These are phyloP conservation scores for Lipomyces orientalis DNA, from an alignment of 805 yeast species.

Conservation along the genomic window DNA sequence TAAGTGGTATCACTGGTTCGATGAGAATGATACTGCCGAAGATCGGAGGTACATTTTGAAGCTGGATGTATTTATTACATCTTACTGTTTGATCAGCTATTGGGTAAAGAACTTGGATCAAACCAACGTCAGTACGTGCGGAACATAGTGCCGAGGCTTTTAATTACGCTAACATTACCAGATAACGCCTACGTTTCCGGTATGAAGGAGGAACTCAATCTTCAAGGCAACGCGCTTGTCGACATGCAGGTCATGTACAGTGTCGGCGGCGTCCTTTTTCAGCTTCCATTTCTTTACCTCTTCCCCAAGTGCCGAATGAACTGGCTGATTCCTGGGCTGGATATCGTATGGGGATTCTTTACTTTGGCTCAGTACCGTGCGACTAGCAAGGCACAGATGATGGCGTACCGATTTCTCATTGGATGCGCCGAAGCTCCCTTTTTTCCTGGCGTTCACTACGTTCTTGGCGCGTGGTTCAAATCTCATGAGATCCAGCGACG, in stretches of 20 bases:
- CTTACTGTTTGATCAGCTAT: constrained; percentile 63
- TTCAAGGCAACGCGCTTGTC: constrained; percentile 67
- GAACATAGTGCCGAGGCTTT: neutral
- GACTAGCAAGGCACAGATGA: constrained; percentile 56
- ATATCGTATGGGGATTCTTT: constrained; percentile 70
- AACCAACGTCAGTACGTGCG: constrained; percentile 53
- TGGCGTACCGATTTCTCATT: constrained; percentile 67
- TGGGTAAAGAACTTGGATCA: constrained; percentile 73
- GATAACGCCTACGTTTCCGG: constrained; percentile 71
- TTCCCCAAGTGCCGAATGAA: constrained; percentile 63
- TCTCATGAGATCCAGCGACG: constrained; percentile 64
- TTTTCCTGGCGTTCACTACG: constrained; percentile 54
- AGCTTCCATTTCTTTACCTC: constrained; percentile 65
- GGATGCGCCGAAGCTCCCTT: constrained; percentile 74
- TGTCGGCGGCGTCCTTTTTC: constrained; percentile 65
- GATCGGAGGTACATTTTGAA: constrained; percentile 57
- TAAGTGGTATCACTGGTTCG: constrained; percentile 53
- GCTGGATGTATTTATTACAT: constrained; percentile 61
- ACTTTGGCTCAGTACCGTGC: constrained; percentile 63
- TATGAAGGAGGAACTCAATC: constrained; percentile 58
- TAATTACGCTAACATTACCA: neutral
- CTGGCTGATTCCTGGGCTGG: constrained; percentile 59
- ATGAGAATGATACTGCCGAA: constrained; percentile 55
- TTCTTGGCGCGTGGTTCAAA: constrained; percentile 63
- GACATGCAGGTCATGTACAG: constrained; percentile 63